phyloP scores from a whole-genome alignment of 441 rosid species.

The Gossypium davidsonii region DNA sequence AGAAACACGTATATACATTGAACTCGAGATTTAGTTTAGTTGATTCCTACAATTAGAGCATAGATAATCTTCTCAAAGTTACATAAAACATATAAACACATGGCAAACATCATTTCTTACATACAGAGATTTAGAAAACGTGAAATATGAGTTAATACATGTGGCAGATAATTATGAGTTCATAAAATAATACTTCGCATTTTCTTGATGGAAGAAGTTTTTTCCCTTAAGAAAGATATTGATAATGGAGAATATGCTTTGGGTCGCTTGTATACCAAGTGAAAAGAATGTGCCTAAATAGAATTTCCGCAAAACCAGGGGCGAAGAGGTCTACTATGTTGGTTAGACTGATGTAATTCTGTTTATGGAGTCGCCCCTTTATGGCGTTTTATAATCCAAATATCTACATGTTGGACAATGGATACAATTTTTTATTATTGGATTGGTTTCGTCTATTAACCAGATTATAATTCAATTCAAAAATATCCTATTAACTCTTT shows the following conservation, averaged over 20 bases:
- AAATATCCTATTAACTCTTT: too few relatives aligned
- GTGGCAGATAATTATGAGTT: not conserved
- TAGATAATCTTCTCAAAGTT: not conserved
- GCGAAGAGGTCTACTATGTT: not conserved
- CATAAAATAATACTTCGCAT: not conserved
- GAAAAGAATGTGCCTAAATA: too few relatives aligned
- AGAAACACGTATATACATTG: not conserved
- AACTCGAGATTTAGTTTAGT: not conserved
- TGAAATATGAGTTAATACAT: not conserved
- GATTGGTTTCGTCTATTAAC: too few relatives aligned
- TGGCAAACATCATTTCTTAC: too few relatives aligned
- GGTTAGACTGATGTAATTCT: not conserved
- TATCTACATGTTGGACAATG: too few relatives aligned
- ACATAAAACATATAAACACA: too few relatives aligned
- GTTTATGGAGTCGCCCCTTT: not conserved
- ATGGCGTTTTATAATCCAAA: not conserved
- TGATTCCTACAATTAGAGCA: not conserved
- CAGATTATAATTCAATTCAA: too few relatives aligned
- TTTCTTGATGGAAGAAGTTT: not conserved
- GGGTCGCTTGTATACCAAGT: not conserved
- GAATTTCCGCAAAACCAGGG: too few relatives aligned
- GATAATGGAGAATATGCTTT: not conserved
- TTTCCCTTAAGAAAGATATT: not conserved
- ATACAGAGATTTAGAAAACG: not conserved
- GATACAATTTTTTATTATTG: too few relatives aligned